Evolutionary conservation across 2,329 filamentous ascomycete species (phyloP), one percentile per base, ranked within the genome.

Genomic region (Aureobasidium sp.): DNA sequence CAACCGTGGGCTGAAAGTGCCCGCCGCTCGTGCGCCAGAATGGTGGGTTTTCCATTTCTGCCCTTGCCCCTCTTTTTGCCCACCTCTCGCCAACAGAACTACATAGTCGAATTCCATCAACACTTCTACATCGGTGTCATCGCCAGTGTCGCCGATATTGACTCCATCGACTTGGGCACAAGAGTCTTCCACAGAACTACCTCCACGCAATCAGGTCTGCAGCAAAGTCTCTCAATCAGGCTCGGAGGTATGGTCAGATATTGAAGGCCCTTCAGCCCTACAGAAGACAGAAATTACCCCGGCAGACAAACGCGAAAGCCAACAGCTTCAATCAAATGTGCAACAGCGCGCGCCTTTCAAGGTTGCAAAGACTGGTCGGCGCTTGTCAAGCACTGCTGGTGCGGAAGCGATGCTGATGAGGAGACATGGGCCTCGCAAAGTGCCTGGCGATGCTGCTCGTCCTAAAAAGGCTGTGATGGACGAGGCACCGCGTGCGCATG

Each of bases 21-120:
- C n/a, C n/a, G 37, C 27, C 51, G 37, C 51, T 55, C 51, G 51
- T 43, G 51, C 50, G 50, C 51, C 51, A 43, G 38, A 55, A 55
- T 55, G 51, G 51, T 55, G 51, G 51, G 51, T 42, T 21, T 23
- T n/a, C n/a, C n/a, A n/a, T n/a, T n/a, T n/a, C n/a, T n/a, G n/a
- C 33, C 4, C 17, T 10, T 55, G 38, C 51, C 51, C 51, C 51
- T 55, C 51, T 33, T 55, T 54, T 31, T 13, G 11, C 23, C 25
- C 23, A 29, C 25, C 29, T 29, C 13, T 43, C 38, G 17, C 51
- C 40, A 23, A 55, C 4, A 11, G 15, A 43, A 19, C n/a, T 23
- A 43, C 10, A 42, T 43, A 43, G 51, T 27, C 51, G n/a, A 21
- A 40, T 23, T 3, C 10, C 2, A 31, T 2, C 37, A 42, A 43